phyloP scores from a whole-genome alignment of 805 yeast species.

The Suhomyces sp. region DNA sequence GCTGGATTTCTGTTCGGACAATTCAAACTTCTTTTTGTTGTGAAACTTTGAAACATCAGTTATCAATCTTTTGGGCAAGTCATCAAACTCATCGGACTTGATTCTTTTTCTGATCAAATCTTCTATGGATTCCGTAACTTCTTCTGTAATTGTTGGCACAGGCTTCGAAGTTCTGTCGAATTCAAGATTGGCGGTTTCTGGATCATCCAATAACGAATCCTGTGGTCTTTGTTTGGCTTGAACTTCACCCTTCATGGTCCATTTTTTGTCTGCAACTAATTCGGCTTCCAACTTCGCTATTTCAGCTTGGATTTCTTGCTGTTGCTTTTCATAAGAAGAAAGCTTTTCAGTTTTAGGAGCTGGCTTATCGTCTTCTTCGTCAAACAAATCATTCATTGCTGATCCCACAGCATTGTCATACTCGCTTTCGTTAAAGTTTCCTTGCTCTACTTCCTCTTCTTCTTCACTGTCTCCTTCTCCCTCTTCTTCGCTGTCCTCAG shows the following conservation, averaged over 20 bases:
- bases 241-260: conserved; percentile 95
- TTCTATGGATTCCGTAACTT: conserved; percentile 80
- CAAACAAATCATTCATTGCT: conserved; percentile 63
- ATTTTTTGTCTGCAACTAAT: conserved; percentile 82
- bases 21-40: conserved; percentile 50
- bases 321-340: conserved; percentile 83
- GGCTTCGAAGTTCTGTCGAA: conserved; percentile 94
- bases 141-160: conserved; percentile 90
- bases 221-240: conserved; percentile 74
- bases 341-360: conserved; percentile 26
- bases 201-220: conserved; percentile 77
- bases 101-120: conserved; percentile 86
- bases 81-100: conserved; percentile 74
- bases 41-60: conserved; percentile 61
- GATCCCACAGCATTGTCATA: conserved; percentile 58
- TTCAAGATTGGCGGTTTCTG: conserved; percentile 54
- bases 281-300: conserved; percentile 80
- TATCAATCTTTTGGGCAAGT: conserved; percentile 69
- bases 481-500: conserved; percentile 3
- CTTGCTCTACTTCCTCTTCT: conserved; percentile 27
- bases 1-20: conserved; percentile 78
- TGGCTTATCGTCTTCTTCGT: conserved; percentile 18
- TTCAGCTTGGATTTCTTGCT: conserved; percentile 68
- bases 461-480: conserved; percentile 32
- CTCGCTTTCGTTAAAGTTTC: conserved; percentile 53